Percentiles rank a stretch among this genome's conserved stretches.
Conservation (phyloP, 306 rosid species). For the Erythrophleum fordii region DNA sequence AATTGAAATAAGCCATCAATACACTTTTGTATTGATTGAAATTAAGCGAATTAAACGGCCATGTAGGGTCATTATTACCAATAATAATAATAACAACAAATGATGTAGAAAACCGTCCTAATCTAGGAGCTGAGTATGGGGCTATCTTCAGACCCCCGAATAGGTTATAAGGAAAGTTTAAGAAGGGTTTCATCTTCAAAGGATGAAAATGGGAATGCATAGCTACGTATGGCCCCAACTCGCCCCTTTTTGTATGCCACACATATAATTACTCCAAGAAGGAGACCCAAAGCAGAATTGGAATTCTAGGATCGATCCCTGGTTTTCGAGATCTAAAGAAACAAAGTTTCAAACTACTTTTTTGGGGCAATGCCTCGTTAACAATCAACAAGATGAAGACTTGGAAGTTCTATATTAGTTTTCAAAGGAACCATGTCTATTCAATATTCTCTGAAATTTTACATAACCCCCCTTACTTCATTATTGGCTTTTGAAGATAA, state of each 20-base stretch:
- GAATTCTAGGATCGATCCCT: not conserved
- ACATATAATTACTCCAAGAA: not conserved
- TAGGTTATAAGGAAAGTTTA: not conserved
- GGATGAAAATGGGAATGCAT: not conserved
- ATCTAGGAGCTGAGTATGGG: not conserved
- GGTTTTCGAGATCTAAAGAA: not conserved
- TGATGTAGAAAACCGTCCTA: not conserved
- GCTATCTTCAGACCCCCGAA: not conserved
- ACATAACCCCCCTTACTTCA: too few relatives aligned
- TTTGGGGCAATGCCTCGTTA: not conserved
- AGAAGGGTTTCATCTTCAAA: conserved; percentile 4
- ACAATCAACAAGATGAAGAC: not conserved
- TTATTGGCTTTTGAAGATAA: not conserved
- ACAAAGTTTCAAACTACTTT: not conserved
- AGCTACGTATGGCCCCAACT: not conserved
- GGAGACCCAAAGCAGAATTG: not conserved
- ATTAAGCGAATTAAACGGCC: not conserved
- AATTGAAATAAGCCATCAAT: not conserved
- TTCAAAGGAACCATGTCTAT: too few relatives aligned
- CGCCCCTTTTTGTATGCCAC: not conserved
- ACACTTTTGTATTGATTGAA: too few relatives aligned
- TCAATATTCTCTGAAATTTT: too few relatives aligned
- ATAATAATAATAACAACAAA: not conserved
- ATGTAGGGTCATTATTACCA: not conserved
- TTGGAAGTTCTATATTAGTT: not conserved